These are phyloP conservation scores for Citrus mangshanensis DNA, from an alignment of 345 rosid species.

Conservation along the genomic window DNA sequence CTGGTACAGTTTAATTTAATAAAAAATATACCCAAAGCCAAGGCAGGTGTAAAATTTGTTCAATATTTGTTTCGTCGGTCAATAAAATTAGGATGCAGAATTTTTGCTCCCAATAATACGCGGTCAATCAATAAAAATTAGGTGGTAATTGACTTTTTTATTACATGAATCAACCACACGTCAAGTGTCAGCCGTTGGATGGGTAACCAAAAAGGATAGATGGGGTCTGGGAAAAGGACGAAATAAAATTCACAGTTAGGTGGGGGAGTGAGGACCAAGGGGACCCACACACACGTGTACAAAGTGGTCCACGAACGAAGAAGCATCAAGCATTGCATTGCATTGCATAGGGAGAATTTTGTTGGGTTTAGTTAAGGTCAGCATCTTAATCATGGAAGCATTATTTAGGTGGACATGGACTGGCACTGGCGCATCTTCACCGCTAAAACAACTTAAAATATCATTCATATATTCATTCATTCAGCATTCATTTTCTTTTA, in stretches of 20 bases:
- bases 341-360: conserved; percentile 27
- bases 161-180: no score
- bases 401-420: conserved; percentile 36
- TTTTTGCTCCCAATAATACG: no score
- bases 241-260: conserved; percentile 33
- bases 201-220: neutral
- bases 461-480: neutral
- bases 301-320: conserved; percentile 28
- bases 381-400: conserved; percentile 61
- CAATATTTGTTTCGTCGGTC: no score
- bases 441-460: conserved; percentile 19
- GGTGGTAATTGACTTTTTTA: no score
- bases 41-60: no score
- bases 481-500: no score
- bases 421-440: conserved; percentile 23
- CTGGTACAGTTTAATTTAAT: no score
- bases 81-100: no score
- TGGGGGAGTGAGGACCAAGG: neutral
- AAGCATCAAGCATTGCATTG: neutral
- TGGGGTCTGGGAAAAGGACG: neutral
- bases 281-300: conserved; percentile 57
- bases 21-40: no score
- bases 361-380: conserved; percentile 44
- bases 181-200: neutral
- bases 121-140: no score